Conservation (phyloP, 345 rosid genomes). For the Viola odorata region DNA sequence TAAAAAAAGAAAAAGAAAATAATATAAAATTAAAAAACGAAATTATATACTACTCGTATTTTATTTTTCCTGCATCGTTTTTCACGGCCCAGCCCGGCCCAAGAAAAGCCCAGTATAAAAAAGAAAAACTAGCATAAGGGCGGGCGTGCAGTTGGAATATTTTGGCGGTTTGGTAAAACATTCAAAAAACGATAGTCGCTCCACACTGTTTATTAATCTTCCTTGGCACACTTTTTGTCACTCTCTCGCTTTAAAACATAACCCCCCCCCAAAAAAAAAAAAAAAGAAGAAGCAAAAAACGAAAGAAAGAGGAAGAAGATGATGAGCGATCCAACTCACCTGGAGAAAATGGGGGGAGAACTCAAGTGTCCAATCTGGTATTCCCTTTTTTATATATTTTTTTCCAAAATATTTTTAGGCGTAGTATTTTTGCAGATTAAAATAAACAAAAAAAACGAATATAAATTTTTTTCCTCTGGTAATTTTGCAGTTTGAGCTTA, state of each 20-base stretch:
- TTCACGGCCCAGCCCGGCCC: too few relatives aligned
- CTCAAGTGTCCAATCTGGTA: conserved; percentile 96
- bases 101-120: too few relatives aligned
- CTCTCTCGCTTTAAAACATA: not conserved
- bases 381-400: not conserved
- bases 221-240: not conserved
- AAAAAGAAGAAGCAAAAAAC: not conserved
- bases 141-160: not conserved
- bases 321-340: conserved; percentile 62
- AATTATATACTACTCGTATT: too few relatives aligned
- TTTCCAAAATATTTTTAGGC: not conserved
- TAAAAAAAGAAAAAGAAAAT: too few relatives aligned
- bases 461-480: not conserved
- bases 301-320: not conserved
- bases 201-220: not conserved
- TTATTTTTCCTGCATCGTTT: too few relatives aligned
- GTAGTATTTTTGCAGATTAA: not conserved
- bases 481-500: conserved; percentile 63
- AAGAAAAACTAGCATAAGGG: too few relatives aligned
- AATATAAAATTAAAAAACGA: too few relatives aligned
- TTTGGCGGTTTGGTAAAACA: not conserved
- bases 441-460: too few relatives aligned
- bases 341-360: conserved; percentile 92
- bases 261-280: too few relatives aligned
- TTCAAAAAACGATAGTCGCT: not conserved